A percentile compares a stretch with the other conserved stretches of the same genome.
Evolutionary conservation across 2,329 filamentous ascomycete genomes (phyloP).

Genomic region (Calonectria henricotiae): DNA sequence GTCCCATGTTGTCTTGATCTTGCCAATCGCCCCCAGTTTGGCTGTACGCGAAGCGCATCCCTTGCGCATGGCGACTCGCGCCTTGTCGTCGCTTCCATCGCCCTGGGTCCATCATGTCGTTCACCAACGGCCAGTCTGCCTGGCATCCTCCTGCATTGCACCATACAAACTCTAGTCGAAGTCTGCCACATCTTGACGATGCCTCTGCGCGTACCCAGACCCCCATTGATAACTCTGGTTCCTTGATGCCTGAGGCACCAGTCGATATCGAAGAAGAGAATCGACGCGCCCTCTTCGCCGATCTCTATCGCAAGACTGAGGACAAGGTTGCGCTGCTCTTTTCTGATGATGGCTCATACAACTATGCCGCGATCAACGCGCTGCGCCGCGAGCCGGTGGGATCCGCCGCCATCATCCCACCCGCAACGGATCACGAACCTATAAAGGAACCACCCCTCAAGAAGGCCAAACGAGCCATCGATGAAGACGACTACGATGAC

Average conservation of each 20-base stretch:
- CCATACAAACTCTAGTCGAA: slow-evolving; percentile 65
- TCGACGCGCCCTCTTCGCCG: slow-evolving; percentile 81
- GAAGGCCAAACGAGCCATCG: slow-evolving; percentile 83
- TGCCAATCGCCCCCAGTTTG: slow-evolving; percentile 64
- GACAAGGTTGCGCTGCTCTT: slow-evolving; percentile 85
- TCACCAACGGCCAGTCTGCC: slow-evolving; percentile 76
- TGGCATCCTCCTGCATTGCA: slow-evolving; percentile 75
- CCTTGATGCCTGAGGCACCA: slow-evolving; percentile 75
- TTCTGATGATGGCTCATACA: slow-evolving; percentile 70
- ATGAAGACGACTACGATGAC: slow-evolving; percentile 89
- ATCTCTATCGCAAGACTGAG: slow-evolving; percentile 84
- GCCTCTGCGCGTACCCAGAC: slow-evolving; percentile 68
- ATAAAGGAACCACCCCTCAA: slow-evolving; percentile 78
- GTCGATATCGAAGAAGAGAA: slow-evolving; percentile 78
- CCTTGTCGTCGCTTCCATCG: slow-evolving; percentile 66
- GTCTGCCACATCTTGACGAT: slow-evolving; percentile 76
- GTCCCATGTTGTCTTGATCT: slow-evolving; percentile 67
- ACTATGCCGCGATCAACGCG: slow-evolving; percentile 69
- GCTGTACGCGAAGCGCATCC: slow-evolving; percentile 68
- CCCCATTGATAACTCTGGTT: slow-evolving; percentile 66
- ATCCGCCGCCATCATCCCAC: slow-evolving; percentile 64
- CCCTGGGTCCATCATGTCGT: slow-evolving; percentile 74
- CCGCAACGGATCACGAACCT: slow-evolving; percentile 73
- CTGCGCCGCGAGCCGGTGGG: slow-evolving; percentile 63
- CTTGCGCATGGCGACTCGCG: slow-evolving; percentile 72